Evolutionary conservation across 192 early-diverging fungal species (phyloP).

Genomic region (Podila clonocystis): DNA sequence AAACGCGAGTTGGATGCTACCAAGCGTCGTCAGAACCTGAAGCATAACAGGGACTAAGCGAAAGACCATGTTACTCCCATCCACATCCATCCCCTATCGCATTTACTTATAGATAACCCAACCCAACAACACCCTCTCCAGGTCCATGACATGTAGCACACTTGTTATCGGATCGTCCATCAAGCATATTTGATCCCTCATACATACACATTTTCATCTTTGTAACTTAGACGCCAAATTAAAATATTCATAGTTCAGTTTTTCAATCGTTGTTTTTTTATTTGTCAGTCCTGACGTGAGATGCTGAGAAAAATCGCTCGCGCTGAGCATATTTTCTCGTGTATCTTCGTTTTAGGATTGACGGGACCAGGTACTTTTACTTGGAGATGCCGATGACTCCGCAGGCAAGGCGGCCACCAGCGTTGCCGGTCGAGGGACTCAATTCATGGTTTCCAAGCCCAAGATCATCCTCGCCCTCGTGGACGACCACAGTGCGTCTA

Average conservation of each 20-base stretch:
- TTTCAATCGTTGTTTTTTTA: too few species aligned
- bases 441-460: constrained; percentile 76
- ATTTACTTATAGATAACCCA: not conserved
- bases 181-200: constrained; percentile 7
- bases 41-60: constrained; percentile 21
- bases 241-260: not conserved
- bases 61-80: not conserved
- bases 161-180: not conserved
- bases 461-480: constrained; percentile 87
- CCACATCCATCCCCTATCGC: not conserved
- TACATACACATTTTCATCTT: not conserved
- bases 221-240: not conserved
- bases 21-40: constrained; percentile 58
- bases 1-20: constrained; percentile 78
- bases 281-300: not conserved
- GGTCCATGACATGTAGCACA: not conserved
- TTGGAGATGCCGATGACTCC: constrained; percentile 88
- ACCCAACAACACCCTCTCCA: not conserved
- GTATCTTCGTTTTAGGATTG: too few species aligned
- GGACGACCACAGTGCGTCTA: constrained; percentile 85
- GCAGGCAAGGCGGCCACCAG: constrained; percentile 87
- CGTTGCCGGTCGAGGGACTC: constrained; percentile 85
- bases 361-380: constrained; percentile 28
- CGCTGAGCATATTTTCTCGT: constrained; percentile 23
- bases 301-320: constrained; percentile 13